Conservation (phyloP, 768 basidiomycete species). For the Lyophyllum semitale region DNA sequence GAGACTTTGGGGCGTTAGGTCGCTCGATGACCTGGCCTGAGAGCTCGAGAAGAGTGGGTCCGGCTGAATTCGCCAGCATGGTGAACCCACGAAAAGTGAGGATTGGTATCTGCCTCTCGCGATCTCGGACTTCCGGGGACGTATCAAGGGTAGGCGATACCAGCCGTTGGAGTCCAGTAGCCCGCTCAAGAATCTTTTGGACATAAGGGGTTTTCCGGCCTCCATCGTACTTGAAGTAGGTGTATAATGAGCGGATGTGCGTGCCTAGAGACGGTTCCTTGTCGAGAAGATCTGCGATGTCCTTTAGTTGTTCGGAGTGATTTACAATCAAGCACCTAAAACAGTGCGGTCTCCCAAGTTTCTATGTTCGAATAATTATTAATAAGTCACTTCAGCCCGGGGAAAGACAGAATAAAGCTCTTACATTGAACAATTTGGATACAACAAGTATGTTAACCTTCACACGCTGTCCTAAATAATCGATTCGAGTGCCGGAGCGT, state of each 20-base stretch:
- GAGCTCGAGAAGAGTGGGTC: background rate
- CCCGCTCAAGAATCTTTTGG: background rate
- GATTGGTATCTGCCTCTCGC: background rate
- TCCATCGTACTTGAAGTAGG: background rate
- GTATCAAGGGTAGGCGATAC: background rate
- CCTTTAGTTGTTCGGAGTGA: background rate
- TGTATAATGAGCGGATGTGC: background rate
- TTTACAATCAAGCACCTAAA: background rate
- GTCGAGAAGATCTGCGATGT: background rate
- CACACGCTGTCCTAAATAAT: background rate
- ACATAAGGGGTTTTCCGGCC: background rate
- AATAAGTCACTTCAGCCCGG: background rate
- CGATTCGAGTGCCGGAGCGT: background rate
- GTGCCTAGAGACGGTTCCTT: background rate
- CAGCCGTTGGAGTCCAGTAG: background rate
- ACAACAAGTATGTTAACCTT: background rate
- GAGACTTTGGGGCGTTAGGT: background rate
- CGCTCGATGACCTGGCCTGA: background rate
- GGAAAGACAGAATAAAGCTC: too few relatives aligned
- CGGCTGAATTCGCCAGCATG: background rate
- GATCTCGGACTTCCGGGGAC: background rate
- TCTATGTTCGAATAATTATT: background rate
- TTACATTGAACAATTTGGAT: slow-evolving; percentile 1
- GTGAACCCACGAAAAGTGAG: background rate
- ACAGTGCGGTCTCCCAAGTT: background rate